Conservation (phyloP, 2,329 filamentous ascomycete species). For the Ceratocystis colombiana region DNA sequence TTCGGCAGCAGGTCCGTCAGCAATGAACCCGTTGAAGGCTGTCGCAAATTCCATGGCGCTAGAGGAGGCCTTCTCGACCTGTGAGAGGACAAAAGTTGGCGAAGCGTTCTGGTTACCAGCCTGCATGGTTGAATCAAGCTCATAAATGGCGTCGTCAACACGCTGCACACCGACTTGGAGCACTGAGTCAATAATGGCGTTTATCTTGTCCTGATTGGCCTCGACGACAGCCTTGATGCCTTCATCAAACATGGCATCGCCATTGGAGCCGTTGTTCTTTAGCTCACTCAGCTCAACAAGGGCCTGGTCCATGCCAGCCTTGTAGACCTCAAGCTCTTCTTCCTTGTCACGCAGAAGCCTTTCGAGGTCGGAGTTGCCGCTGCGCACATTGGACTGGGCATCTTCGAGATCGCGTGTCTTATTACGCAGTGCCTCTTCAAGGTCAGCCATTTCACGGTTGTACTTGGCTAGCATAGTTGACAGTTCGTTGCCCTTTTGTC, state of each 20-base stretch:
- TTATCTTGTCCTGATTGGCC: slow-evolving; percentile 82
- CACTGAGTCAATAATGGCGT: slow-evolving; percentile 95
- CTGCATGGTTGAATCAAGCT: slow-evolving; percentile 95
- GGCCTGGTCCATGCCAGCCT: slow-evolving; percentile 94
- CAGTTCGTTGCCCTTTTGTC: slow-evolving; percentile 86
- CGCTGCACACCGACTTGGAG: slow-evolving; percentile 85
- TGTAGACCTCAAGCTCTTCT: slow-evolving; percentile 95
- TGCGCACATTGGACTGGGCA: slow-evolving; percentile 62
- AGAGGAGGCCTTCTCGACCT: slow-evolving; percentile 91
- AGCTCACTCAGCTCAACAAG: slow-evolving; percentile 86
- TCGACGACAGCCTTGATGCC: slow-evolving; percentile 85
- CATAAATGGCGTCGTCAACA: slow-evolving; percentile 93
- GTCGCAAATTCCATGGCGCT: slow-evolving; percentile 96
- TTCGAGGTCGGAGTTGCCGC: slow-evolving; percentile 78
- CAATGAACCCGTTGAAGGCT: slow-evolving; percentile 96
- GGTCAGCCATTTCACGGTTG: slow-evolving; percentile 91
- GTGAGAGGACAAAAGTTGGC: slow-evolving; percentile 85
- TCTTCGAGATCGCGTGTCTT: slow-evolving; percentile 86
- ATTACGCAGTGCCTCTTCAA: slow-evolving; percentile 81
- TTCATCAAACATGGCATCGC: slow-evolving; percentile 71
- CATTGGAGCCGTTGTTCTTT: slow-evolving; percentile 52
- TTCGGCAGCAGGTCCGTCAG: slow-evolving; percentile 82
- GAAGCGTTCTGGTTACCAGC: slow-evolving; percentile 97
- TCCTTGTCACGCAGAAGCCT: slow-evolving; percentile 83
- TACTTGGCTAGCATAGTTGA: slow-evolving; percentile 92